These are phyloP conservation scores for Tripidium arundinaceum DNA, from an alignment of 202 grass and related monocot species.

Conservation along the genomic window DNA sequence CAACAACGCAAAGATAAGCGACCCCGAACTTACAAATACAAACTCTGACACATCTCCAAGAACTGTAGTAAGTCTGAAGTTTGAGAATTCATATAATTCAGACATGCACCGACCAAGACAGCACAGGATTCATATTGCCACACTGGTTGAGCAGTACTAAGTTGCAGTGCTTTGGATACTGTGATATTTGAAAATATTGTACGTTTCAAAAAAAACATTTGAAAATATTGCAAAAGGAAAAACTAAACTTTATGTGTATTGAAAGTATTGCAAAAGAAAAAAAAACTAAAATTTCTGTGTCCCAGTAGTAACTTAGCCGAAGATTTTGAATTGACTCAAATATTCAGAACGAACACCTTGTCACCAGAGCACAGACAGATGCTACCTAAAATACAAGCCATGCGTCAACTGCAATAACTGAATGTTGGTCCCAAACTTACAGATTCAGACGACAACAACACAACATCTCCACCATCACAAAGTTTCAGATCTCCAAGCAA, in stretches of 20 bases:
- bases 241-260: too few species aligned
- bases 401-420: not conserved
- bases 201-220: too few species aligned
- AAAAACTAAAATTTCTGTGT: not conserved
- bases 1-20: not conserved
- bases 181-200: too few species aligned
- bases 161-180: not conserved
- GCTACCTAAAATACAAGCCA: not conserved
- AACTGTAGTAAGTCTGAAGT: not conserved
- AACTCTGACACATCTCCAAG: not conserved
- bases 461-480: not conserved
- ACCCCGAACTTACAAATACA: not conserved
- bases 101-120: not conserved
- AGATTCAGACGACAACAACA: not conserved
- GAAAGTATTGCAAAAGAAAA: too few species aligned
- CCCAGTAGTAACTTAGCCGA: not conserved
- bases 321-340: not conserved
- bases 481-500: slow-evolving; percentile 8
- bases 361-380: not conserved
- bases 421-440: not conserved
- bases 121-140: not conserved
- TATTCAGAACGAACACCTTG: not conserved
- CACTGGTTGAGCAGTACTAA: not conserved
- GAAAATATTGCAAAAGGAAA: not conserved
- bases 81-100: not conserved